phyloP scores from a whole-genome alignment of 805 yeast genomes.

The Vanderwaltozyma polyspora region DNA sequence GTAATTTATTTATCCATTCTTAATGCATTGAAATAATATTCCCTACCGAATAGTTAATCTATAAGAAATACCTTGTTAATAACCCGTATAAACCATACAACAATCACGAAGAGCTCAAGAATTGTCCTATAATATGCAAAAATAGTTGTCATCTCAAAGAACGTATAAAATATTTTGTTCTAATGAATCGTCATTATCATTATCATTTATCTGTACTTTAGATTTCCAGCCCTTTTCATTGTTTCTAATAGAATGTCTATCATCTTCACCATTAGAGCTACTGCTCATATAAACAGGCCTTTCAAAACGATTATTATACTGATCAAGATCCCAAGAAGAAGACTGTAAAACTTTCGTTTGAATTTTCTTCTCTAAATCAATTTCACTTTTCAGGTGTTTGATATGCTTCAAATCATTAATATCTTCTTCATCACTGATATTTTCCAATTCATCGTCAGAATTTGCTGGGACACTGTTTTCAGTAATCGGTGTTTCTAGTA shows the following conservation, averaged over 20 bases:
- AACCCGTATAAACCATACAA: too few relatives aligned
- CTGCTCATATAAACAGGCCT: conserved; percentile 35
- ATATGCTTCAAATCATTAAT: conserved; percentile 23
- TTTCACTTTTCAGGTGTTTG: conserved; percentile 16
- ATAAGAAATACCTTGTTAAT: too few relatives aligned
- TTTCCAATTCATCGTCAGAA: conserved; percentile 24
- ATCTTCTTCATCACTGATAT: conserved; percentile 31
- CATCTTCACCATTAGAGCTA: neutral
- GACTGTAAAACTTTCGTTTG: conserved; percentile 21
- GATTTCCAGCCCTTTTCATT: conserved; percentile 5
- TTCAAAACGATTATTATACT: conserved; percentile 44
- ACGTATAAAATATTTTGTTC: conserved; percentile 24
- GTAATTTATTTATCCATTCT: too few relatives aligned
- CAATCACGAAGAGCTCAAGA: too few relatives aligned
- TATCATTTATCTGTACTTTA: conserved; percentile 17
- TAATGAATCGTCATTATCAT: conserved; percentile 12
- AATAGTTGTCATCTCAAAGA: too few relatives aligned
- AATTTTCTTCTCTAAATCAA: conserved; percentile 9
- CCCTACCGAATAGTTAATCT: too few relatives aligned
- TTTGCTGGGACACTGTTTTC: conserved; percentile 15
- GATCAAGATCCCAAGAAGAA: conserved; percentile 49
- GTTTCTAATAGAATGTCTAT: neutral
- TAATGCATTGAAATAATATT: too few relatives aligned
- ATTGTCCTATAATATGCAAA: too few relatives aligned
- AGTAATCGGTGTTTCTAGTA: conserved; percentile 37